Evolutionary conservation across 2,329 filamentous ascomycete species (phyloP).

Genomic region (Lachnellula suecica): DNA sequence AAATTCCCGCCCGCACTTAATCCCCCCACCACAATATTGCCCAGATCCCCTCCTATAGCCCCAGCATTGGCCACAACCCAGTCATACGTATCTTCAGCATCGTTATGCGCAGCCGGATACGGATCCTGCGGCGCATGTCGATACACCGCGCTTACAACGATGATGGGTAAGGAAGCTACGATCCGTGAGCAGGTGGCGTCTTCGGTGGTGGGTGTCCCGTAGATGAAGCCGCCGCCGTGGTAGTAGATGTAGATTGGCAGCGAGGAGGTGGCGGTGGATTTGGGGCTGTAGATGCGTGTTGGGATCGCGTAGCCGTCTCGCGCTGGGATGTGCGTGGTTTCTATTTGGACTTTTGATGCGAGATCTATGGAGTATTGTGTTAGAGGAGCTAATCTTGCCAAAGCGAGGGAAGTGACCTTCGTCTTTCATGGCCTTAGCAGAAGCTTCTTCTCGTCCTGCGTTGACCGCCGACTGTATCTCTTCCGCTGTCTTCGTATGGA

Average conservation of each 20-base stretch:
- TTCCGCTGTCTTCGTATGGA: slow-evolving; percentile 21
- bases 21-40: slow-evolving; percentile 45
- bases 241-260: slow-evolving; percentile 52
- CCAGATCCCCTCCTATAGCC: slow-evolving; percentile 38
- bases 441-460: slow-evolving; percentile 32
- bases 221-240: slow-evolving; percentile 56
- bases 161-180: slow-evolving; percentile 31
- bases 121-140: slow-evolving; percentile 54
- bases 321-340: slow-evolving; percentile 39
- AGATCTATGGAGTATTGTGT: not conserved
- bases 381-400: not conserved
- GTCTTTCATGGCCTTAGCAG: slow-evolving; percentile 33
- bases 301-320: slow-evolving; percentile 45
- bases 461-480: slow-evolving; percentile 29
- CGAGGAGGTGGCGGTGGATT: slow-evolving; percentile 30
- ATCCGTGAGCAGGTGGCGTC: slow-evolving; percentile 51
- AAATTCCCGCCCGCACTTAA: slow-evolving; percentile 48
- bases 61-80: slow-evolving; percentile 50
- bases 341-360: slow-evolving; percentile 30
- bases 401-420: slow-evolving; percentile 21
- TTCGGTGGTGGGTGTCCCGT: slow-evolving; percentile 53
- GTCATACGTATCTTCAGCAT: slow-evolving; percentile 51
- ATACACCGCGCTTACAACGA: slow-evolving; percentile 50
- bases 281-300: slow-evolving; percentile 46
- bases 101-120: slow-evolving; percentile 53